A percentile compares a stretch with the other conserved stretches of the same genome.
Evolutionary conservation across 148 eudicot genomes (phyloP).

Genomic region (Gaultheria prostrata): DNA sequence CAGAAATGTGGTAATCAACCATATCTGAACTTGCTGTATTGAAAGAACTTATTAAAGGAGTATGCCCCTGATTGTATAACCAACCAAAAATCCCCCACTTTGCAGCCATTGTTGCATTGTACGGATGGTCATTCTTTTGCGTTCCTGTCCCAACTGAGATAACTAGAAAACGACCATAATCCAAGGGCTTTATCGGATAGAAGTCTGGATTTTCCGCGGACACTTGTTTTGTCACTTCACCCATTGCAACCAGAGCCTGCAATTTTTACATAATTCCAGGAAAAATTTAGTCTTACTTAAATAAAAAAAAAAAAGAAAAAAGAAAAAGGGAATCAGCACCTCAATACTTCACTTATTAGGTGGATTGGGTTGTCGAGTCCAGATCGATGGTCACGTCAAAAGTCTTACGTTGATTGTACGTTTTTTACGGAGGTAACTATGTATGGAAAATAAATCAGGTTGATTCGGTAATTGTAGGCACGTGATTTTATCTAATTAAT

Average conservation of each 20-base stretch:
- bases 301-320: too few species aligned
- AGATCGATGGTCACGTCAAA: too few species aligned
- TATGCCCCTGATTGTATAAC: conserved; percentile 35
- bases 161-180: conserved; percentile 36
- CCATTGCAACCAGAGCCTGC: conserved; percentile 25
- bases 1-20: conserved; percentile 40
- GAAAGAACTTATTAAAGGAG: conserved; percentile 38
- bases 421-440: too few species aligned
- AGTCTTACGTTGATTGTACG: background rate
- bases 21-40: conserved; percentile 36
- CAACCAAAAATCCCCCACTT: conserved; percentile 59
- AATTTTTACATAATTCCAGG: background rate
- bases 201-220: conserved; percentile 25
- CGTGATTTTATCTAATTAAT: too few species aligned
- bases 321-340: too few species aligned
- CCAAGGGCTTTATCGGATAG: conserved; percentile 38
- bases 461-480: too few species aligned
- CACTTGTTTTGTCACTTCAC: conserved; percentile 47
- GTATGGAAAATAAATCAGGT: too few species aligned
- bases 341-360: background rate
- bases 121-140: conserved; percentile 26
- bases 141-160: conserved; percentile 60
- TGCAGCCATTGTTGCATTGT: conserved; percentile 37
- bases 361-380: background rate
- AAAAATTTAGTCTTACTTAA: background rate